Evolutionary conservation across 768 basidiomycete genomes (phyloP).

Genomic region (Calocybe cyanea): DNA sequence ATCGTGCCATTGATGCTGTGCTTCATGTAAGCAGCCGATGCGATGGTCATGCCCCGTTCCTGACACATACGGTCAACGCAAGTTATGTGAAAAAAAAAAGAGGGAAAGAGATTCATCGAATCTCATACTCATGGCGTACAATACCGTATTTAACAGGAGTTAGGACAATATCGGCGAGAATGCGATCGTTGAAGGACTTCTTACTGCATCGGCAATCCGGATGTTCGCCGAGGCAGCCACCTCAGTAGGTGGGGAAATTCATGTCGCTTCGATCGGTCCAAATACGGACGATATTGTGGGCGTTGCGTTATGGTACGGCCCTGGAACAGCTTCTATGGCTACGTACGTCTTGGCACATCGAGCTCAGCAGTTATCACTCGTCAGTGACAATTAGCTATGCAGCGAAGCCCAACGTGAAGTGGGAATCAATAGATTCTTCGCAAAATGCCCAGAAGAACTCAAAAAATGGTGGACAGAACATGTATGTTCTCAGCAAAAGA

Average conservation of each 20-base stretch:
- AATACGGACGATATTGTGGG: slow-evolving; percentile 22
- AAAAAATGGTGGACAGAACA: slow-evolving; percentile 27
- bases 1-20: background rate
- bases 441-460: slow-evolving; percentile 12
- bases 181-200: slow-evolving; percentile 17
- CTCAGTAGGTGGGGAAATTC: slow-evolving; percentile 23
- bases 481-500: slow-evolving; percentile 10
- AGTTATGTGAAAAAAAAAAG: too few species aligned
- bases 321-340: slow-evolving; percentile 19
- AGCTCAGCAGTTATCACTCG: too few species aligned
- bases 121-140: too few species aligned
- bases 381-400: background rate
- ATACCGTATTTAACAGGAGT: too few species aligned
- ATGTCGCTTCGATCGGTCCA: slow-evolving; percentile 21
- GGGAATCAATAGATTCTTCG: slow-evolving; percentile 24
- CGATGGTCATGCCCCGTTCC: too few species aligned
- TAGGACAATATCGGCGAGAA: too few species aligned
- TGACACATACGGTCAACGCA: too few species aligned
- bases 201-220: too few species aligned
- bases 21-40: too few species aligned
- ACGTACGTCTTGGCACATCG: slow-evolving; percentile 16
- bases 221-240: too few species aligned
- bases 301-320: slow-evolving; percentile 29
- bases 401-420: slow-evolving; percentile 24
- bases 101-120: too few species aligned